These are phyloP conservation scores for Luzula sylvatica DNA, from an alignment of 176 grass and related monocot genomes.

Conservation along the genomic window DNA sequence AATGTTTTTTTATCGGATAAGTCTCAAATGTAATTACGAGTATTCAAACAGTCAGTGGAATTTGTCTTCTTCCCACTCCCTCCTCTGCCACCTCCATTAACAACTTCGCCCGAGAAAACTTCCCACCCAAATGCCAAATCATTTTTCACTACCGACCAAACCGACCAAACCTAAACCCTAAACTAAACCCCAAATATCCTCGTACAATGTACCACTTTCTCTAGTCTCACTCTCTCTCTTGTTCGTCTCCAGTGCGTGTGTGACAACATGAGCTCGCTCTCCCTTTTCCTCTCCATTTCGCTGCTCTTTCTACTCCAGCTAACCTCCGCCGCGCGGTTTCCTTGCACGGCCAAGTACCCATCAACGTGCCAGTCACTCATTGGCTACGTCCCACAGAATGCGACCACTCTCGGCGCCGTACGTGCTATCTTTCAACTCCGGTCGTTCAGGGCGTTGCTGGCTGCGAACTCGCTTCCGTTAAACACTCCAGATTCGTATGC, in stretches of 20 bases:
- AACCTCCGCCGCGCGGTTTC: conserved; percentile 28
- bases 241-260: background rate
- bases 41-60: conserved; percentile 2
- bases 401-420: conserved; percentile 45
- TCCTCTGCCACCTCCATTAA: conserved; percentile 13
- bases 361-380: conserved; percentile 66
- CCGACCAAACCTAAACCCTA: conserved; percentile 2
- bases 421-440: conserved; percentile 71
- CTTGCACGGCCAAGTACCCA: conserved; percentile 39
- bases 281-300: background rate
- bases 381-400: conserved; percentile 57
- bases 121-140: conserved; percentile 1
- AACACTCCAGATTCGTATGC: conserved; percentile 29
- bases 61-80: conserved; percentile 6
- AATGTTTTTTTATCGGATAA: background rate
- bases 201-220: background rate
- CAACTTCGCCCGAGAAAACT: conserved; percentile 1
- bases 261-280: background rate
- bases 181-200: background rate
- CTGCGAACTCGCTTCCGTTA: conserved; percentile 47
- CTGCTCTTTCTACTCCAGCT: conserved; percentile 6
- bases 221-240: background rate
- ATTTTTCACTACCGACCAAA: background rate
- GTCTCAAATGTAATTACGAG: background rate
- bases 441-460: conserved; percentile 64